Evolutionary conservation across 331 rosid genomes (phyloP), one percentile per base, ranked within the genome.

Genomic region (Prunus yedoensis): DNA sequence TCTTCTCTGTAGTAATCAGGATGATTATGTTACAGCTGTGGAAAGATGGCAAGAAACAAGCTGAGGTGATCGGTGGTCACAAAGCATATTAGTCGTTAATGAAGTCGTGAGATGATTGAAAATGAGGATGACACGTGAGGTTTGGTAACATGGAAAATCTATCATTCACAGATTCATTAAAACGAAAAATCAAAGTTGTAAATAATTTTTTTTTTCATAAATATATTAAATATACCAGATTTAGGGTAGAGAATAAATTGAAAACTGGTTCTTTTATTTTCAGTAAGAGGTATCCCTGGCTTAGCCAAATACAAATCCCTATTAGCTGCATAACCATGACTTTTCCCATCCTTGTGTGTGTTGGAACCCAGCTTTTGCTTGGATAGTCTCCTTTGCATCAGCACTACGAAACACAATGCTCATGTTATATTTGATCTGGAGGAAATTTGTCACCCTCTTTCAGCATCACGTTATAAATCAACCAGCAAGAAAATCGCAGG

Each of bases 31-130:
- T 80, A 73, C 96, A 93, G 96, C 85, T 93, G 30, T 93, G 98
- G 97, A 91, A 77, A 83, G 87, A 88, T 66, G 70, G 92, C 76
- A 77, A 84, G 83, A 93, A 89, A 71, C 90, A 86, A 80, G 91
- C 82, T 28, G 97, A 93, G 83, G 91, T 89, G 73, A 80, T 91
- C 1, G 97, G 98, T 57, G 87, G 91, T 80, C 90, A 91, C 80
- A 93, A 89, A 80, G 89, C 90, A n/a, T 78, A 89, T 83, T 85
- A 66, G 91, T 91, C 10, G 63, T 89, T 50, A 88, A 80, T 60
- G 98, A 93, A 79, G 85, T 93, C 84, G 81, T 9, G 87, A 83
- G 77, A 93, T 93, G 96, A 88, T 91, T 61, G 96, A 88, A 70
- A 82, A 79, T 28, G 92, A 80, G 71, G 32, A 70, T 74, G 58